phyloP scores from a whole-genome alignment of 352 stramenopile species.

The Phytophthora ohioensis region DNA sequence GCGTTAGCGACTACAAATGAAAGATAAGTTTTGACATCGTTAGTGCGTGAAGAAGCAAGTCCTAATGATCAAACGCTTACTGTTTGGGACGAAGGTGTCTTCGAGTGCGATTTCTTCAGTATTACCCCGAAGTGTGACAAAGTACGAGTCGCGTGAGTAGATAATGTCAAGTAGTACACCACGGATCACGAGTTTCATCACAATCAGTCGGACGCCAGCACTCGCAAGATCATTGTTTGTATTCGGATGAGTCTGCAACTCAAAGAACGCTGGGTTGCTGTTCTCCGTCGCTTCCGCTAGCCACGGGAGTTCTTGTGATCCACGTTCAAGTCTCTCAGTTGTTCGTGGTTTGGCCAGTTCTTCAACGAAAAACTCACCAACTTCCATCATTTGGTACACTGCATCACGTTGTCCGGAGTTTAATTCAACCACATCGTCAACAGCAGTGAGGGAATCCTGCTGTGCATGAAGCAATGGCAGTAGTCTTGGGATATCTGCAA shows the following conservation, averaged over 20 bases:
- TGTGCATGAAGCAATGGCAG: conserved; percentile 63
- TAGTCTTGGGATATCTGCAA: conserved; percentile 55
- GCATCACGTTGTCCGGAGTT: conserved; percentile 58
- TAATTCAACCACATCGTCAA: conserved; percentile 56
- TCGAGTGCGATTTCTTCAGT: conserved; percentile 61
- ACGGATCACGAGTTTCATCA: conserved; percentile 79
- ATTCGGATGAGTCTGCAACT: conserved; percentile 61
- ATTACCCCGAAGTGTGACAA: conserved; percentile 62
- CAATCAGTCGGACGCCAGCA: conserved; percentile 56
- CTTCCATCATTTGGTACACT: conserved; percentile 75
- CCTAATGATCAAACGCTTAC: conserved; percentile 25
- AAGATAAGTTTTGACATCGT: not conserved
- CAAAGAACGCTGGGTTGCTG: conserved; percentile 61
- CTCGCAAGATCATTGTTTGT: conserved; percentile 51
- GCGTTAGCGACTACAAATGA: conserved; percentile 48
- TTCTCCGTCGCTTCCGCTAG: conserved; percentile 44
- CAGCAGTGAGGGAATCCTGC: conserved; percentile 53
- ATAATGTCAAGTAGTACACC: conserved; percentile 70
- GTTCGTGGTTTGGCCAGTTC: conserved; percentile 72
- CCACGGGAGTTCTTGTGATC: conserved; percentile 59
- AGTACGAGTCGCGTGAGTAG: conserved; percentile 73
- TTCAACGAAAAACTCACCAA: conserved; percentile 73
- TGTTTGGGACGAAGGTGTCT: conserved; percentile 68
- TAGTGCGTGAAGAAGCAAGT: no score
- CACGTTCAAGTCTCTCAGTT: conserved; percentile 55